Percentiles rank a stretch among this genome's conserved stretches.
phyloP scores from a whole-genome alignment of 1,139 yeast species.

The Lodderomyces orthopsilosis region DNA sequence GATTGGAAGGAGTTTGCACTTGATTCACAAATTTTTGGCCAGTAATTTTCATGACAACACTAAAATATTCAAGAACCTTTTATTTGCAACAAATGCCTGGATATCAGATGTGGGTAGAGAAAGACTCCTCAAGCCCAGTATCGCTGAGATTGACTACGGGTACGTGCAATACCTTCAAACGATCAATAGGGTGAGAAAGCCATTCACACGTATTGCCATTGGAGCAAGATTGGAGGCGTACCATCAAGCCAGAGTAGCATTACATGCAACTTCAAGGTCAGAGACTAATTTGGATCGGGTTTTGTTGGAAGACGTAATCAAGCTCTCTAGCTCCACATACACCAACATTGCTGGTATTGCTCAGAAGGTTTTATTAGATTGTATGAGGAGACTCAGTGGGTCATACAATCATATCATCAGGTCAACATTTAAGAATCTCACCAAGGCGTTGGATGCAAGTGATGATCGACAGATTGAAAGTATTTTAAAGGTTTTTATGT shows the following conservation, averaged over 20 bases:
- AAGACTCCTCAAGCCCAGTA: slow-evolving; percentile 57
- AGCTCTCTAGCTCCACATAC: slow-evolving; percentile 68
- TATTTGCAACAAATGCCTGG: slow-evolving; percentile 75
- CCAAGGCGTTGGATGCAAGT: slow-evolving; percentile 46
- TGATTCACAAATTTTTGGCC: slow-evolving; percentile 49
- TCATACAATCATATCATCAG: slow-evolving; percentile 56
- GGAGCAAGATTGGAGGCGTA: slow-evolving; percentile 76
- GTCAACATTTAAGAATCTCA: slow-evolving; percentile 48
- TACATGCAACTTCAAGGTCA: slow-evolving; percentile 73
- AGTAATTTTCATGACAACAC: slow-evolving; percentile 63
- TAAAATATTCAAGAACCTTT: slow-evolving; percentile 60
- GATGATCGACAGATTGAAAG: slow-evolving; percentile 66
- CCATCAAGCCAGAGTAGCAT: slow-evolving; percentile 71
- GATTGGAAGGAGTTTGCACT: slow-evolving; percentile 69
- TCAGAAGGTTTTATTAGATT: slow-evolving; percentile 63
- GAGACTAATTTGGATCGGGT: slow-evolving; percentile 66
- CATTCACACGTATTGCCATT: slow-evolving; percentile 74
- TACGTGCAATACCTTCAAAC: slow-evolving; percentile 37
- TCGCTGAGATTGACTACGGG: slow-evolving; percentile 37
- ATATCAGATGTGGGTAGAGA: slow-evolving; percentile 82
- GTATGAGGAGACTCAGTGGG: slow-evolving; percentile 72
- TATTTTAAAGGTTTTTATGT: slow-evolving; percentile 56
- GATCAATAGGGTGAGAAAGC: slow-evolving; percentile 54
- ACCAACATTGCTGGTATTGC: slow-evolving; percentile 70
- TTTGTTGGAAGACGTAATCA: slow-evolving; percentile 67